These are phyloP conservation scores for Amoeboaphelidium protococcarum DNA, from an alignment of 371 early-diverging fungal species.

Conservation along the genomic window DNA sequence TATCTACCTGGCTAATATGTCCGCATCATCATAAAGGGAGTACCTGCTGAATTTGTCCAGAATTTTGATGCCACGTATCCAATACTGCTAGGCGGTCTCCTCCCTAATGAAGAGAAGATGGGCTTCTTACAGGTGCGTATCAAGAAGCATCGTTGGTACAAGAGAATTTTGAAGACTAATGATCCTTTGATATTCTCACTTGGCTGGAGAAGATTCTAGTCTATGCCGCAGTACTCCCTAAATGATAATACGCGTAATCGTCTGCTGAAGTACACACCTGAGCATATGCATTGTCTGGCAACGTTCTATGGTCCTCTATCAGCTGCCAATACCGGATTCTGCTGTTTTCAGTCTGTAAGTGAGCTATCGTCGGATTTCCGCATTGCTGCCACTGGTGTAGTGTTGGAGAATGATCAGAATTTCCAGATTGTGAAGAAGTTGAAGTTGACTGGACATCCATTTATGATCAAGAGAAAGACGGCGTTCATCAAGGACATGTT, in stretches of 20 bases:
- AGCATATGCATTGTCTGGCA: slow-evolving; percentile 94
- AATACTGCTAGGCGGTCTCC: slow-evolving; percentile 65
- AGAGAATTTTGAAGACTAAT: slow-evolving; percentile 84
- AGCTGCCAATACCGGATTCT: slow-evolving; percentile 87
- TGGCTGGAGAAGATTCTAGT: slow-evolving; percentile 97
- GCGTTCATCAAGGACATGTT: slow-evolving; percentile 99
- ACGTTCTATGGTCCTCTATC: slow-evolving; percentile 63
- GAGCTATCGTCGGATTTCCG: slow-evolving; percentile 51
- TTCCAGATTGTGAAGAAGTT: slow-evolving; percentile 92
- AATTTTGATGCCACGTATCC: slow-evolving; percentile 66
- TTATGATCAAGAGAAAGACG: slow-evolving; percentile 86
- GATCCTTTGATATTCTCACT: slow-evolving; percentile 90
- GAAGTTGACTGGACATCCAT: slow-evolving; percentile 77
- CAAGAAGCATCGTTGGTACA: slow-evolving; percentile 94
- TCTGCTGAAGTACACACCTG: slow-evolving; percentile 95
- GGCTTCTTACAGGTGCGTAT: slow-evolving; percentile 79
- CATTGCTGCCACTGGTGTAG: slow-evolving; percentile 75
- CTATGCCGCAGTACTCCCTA: slow-evolving; percentile 76
- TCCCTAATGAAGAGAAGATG: slow-evolving; percentile 58
- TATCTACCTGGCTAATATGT: slow-evolving; percentile 77
- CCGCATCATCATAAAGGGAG: slow-evolving; percentile 49
- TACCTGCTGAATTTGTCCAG: slow-evolving; percentile 80
- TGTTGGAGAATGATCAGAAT: slow-evolving; percentile 69
- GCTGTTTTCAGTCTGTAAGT: slow-evolving; percentile 54
- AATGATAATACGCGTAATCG: slow-evolving; percentile 80